These are phyloP conservation scores for Trichothecium roseum DNA, from an alignment of 2,329 filamentous ascomycete species.

Conservation along the genomic window DNA sequence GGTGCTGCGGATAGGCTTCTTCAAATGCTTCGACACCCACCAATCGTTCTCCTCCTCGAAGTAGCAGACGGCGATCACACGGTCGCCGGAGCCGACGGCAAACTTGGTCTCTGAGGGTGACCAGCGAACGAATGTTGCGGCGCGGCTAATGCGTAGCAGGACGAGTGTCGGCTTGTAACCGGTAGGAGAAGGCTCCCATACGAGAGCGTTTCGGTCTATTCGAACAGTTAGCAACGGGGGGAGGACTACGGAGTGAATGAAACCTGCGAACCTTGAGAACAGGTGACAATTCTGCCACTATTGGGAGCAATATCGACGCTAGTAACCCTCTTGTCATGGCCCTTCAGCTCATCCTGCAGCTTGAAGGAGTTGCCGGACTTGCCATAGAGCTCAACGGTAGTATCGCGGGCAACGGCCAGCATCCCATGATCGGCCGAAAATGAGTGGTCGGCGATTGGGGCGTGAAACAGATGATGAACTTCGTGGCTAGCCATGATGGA, in stretches of 20 bases:
- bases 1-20: slow-evolving; percentile 97
- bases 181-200: slow-evolving; percentile 88
- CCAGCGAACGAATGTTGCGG: slow-evolving; percentile 95
- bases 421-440: slow-evolving; percentile 88
- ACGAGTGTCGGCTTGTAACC: slow-evolving; percentile 97
- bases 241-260: not conserved
- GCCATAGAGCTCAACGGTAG: slow-evolving; percentile 78
- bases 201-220: slow-evolving; percentile 87
- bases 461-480: slow-evolving; percentile 94
- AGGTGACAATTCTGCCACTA: slow-evolving; percentile 90
- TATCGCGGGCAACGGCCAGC: slow-evolving; percentile 85
- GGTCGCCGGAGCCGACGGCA: slow-evolving; percentile 89
- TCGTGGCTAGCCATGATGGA: slow-evolving; percentile 69
- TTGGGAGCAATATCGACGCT: slow-evolving; percentile 89
- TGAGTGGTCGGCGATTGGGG: slow-evolving; percentile 92
- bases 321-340: slow-evolving; percentile 94
- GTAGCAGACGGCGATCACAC: slow-evolving; percentile 94
- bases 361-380: slow-evolving; percentile 64
- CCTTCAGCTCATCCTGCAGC: slow-evolving; percentile 85
- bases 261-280: slow-evolving; percentile 66
- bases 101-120: slow-evolving; percentile 96
- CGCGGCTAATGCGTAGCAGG: slow-evolving; percentile 90
- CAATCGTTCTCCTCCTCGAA: slow-evolving; percentile 99
- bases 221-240: not conserved
- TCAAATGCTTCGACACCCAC: slow-evolving; percentile 99